Percentiles rank a stretch among this genome's conserved stretches.
Conservation (phyloP, 2,329 filamentous ascomycete species). For the Phialocephala sp. region DNA sequence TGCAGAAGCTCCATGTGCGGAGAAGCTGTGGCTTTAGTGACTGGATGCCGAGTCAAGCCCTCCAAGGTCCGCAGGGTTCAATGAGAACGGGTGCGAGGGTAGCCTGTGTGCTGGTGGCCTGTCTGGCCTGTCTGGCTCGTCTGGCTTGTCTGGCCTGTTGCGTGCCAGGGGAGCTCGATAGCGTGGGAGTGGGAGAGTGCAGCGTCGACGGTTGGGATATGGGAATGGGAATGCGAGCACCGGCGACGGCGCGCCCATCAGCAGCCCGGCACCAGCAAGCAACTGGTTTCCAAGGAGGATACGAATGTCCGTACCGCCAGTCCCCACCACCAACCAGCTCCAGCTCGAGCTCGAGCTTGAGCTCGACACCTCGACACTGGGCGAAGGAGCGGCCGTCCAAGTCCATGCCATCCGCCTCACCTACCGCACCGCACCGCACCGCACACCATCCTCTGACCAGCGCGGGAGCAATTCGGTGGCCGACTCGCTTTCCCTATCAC, state of each 20-base stretch:
- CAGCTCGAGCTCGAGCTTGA: background rate
- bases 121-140: constrained; percentile 12
- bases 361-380: background rate
- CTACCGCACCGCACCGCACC: too few species aligned
- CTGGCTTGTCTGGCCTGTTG: constrained; percentile 13
- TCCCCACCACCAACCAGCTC: background rate
- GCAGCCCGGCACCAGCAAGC: background rate
- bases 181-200: constrained; percentile 18
- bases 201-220: constrained; percentile 5
- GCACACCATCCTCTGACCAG: background rate
- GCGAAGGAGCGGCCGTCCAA: background rate
- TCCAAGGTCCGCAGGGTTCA: constrained; percentile 23
- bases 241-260: background rate
- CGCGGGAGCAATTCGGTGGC: constrained; percentile 1
- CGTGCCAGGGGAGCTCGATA: constrained; percentile 16
- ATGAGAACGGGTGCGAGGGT: constrained; percentile 30
- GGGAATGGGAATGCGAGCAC: background rate
- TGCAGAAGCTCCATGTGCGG: constrained; percentile 34
- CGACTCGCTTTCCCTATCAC: constrained; percentile 5
- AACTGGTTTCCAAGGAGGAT: background rate
- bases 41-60: constrained; percentile 35
- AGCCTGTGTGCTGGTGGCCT: constrained; percentile 19
- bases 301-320: background rate
- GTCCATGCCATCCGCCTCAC: background rate
- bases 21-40: constrained; percentile 39